Conservation (phyloP, 441 rosid species). For the Melastoma candidum region DNA sequence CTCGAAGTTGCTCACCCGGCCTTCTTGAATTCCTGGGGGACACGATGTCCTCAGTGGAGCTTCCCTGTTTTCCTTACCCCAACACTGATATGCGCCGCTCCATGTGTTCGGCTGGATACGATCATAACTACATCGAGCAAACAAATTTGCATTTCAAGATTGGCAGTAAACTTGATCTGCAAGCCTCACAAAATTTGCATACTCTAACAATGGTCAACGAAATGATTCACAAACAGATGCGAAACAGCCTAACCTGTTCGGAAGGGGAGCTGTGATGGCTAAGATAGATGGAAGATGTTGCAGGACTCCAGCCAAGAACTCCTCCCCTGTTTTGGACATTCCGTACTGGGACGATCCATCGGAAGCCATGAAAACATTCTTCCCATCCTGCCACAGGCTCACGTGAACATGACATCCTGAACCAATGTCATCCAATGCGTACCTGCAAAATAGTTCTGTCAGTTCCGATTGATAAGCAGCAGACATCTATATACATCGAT, state of each 20-base stretch:
- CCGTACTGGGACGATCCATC: constrained; percentile 52
- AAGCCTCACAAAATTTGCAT: too few relatives aligned
- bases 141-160: too few relatives aligned
- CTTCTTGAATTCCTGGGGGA: constrained; percentile 75
- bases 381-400: constrained; percentile 70
- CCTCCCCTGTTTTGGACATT: constrained; percentile 61
- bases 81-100: constrained; percentile 92
- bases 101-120: constrained; percentile 85
- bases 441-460: constrained; percentile 29
- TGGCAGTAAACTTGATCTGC: too few relatives aligned
- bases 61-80: constrained; percentile 96
- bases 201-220: neutral
- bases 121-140: constrained; percentile 51
- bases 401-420: constrained; percentile 97
- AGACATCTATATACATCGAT: neutral
- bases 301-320: constrained; percentile 94
- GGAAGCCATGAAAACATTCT: constrained; percentile 70
- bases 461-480: neutral
- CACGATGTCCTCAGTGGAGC: constrained; percentile 79
- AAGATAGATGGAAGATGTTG: constrained; percentile 79
- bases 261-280: constrained; percentile 81
- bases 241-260: constrained; percentile 53
- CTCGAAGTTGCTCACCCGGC: constrained; percentile 88
- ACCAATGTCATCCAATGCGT: constrained; percentile 73
- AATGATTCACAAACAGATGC: neutral